Evolutionary conservation across 1,284 basidiomycete species (phyloP), one percentile per base, ranked within the genome.

Genomic region (Puccinia horiana): DNA sequence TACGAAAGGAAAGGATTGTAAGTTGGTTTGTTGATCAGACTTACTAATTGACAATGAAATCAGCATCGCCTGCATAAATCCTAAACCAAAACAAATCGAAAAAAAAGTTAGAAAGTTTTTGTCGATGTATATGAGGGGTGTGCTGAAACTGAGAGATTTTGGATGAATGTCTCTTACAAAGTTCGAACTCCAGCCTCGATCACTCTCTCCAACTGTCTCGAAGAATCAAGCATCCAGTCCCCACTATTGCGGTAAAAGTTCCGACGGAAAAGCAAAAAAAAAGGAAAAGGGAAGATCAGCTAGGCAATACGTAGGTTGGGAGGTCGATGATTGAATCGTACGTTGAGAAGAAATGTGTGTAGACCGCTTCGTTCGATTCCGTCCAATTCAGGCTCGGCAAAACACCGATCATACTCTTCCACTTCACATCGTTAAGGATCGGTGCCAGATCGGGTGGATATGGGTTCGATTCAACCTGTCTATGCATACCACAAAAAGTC

Each of bases 191-290:
- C 79, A 54, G 4, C 8, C 29, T 74, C 32, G 14, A 81, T 73
- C 8, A 73, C 54, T 42, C 56, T 54, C n/a, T 73, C 79, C 29
- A 81, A 47, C 42, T 73, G n/a, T 20, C 26, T 40, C 12, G 79
- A 56, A 49, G 70, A 81, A 52, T 81, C 79, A 16, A 73, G 18
- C 79, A 74, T 81, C 79, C 79, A 81, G 44, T 81, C 79, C n/a
- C 79, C 79, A 52, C 79, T 81, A n/a, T 72, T 72, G 0, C 4
- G 1, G 32, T 35, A 16, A 1, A 69, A 8, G 35, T 26, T 67
- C 32, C n/a, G 35, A 52, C 3, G 3, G 8, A 9, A 49, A 14
- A 44, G 11, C n/a, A 42, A 14, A 29, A 56, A 54, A 14, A 29
- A 35, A 11, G 32, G 20, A 6, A 3, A 69, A 35, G 32, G 32